Evolutionary conservation across 78 protist genomes (phyloP).

Genomic region (Dictyostelium firmibasis): DNA sequence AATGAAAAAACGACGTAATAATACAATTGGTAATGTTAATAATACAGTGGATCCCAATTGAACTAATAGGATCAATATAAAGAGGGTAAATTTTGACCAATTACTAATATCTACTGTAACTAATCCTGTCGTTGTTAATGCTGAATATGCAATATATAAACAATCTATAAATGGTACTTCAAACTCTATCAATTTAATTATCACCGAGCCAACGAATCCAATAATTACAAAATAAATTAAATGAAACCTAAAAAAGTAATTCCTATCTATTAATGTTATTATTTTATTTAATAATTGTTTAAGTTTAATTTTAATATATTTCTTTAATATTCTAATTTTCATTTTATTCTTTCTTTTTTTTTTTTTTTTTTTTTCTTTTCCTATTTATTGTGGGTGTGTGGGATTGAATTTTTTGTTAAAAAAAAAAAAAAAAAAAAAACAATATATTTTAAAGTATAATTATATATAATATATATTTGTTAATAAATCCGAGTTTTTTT

Average conservation of each 20-base stretch:
- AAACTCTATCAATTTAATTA: background rate
- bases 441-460: background rate
- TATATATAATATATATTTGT: too few relatives aligned
- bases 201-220: conserved; percentile 5
- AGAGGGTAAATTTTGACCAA: background rate
- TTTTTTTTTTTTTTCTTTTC: background rate
- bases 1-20: conserved; percentile 27
- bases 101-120: background rate
- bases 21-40: conserved; percentile 34
- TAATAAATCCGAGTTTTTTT: too few relatives aligned
- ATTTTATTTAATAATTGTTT: background rate
- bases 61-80: background rate
- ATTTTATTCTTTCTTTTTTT: background rate
- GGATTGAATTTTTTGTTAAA: background rate
- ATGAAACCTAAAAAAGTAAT: conserved; percentile 45
- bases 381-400: background rate
- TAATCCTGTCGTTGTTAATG: conserved; percentile 44
- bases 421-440: too few relatives aligned
- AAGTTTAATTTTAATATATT: background rate
- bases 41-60: conserved; percentile 24
- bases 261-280: background rate
- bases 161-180: conserved; percentile 10
- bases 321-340: background rate
- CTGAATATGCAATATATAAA: background rate
- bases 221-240: conserved; percentile 29